Conservation (phyloP, 2,329 filamentous ascomycete genomes). For the Leptographium wingfieldii region DNA sequence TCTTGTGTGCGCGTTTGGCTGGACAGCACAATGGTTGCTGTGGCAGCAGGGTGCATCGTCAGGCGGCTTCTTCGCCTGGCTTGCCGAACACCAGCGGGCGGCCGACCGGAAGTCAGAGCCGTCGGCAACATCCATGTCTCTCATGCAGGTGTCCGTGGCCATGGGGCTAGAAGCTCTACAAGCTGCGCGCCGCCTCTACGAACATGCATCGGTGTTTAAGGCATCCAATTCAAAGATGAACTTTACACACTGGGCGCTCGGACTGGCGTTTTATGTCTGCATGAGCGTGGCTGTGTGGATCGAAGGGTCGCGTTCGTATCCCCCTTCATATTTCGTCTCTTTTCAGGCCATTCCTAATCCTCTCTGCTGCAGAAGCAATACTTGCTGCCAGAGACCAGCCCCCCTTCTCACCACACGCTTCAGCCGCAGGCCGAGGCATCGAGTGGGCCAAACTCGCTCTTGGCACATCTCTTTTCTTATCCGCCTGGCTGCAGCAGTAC, state of each 20-base stretch:
- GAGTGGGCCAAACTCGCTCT: constrained; percentile 35
- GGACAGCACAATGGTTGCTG: constrained; percentile 48
- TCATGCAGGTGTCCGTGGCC: constrained; percentile 49
- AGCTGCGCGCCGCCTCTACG: constrained; percentile 61
- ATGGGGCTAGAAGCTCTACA: constrained; percentile 69
- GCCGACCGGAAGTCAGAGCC: constrained; percentile 8
- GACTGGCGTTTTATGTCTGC: constrained; percentile 61
- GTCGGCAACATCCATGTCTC: constrained; percentile 34
- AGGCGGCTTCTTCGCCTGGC: constrained; percentile 3
- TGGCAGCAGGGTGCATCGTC: constrained; percentile 13
- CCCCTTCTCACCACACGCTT: background rate
- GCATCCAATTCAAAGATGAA: constrained; percentile 70
- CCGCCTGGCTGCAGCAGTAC: constrained; percentile 63
- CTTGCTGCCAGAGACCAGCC: constrained; percentile 17
- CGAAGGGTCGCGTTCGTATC: constrained; percentile 56
- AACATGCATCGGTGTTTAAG: constrained; percentile 53
- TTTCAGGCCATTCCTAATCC: background rate
- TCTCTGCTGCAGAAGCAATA: constrained; percentile 8
- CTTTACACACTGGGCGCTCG: constrained; percentile 70
- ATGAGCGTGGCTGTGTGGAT: constrained; percentile 73
- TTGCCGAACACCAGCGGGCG: constrained; percentile 1
- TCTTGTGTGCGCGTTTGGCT: constrained; percentile 57
- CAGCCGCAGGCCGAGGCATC: background rate
- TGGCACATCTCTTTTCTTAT: constrained; percentile 50
- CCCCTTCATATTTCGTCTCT: background rate